Evolutionary conservation across 2,329 filamentous ascomycete species (phyloP), one percentile per base, ranked within the genome.

Genomic region (Colletotrichum musicola): DNA sequence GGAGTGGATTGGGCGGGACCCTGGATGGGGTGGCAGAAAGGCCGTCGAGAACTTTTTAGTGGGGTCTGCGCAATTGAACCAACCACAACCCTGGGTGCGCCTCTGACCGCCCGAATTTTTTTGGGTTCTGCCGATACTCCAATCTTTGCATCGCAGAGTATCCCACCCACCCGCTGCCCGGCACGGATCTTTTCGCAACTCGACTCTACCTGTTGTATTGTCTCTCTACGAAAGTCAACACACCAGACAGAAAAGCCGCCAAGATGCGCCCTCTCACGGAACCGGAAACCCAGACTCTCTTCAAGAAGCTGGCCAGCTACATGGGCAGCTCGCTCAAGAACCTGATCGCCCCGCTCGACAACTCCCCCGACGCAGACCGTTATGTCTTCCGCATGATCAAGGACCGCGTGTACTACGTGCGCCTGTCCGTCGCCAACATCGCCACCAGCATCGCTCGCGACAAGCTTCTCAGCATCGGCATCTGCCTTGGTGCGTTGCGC

Each of bases 301-400:
- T 98, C 81, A 89, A 91, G 74, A 97, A 98, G 85, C 89, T 99
- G 47, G 96, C 96, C 67, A 93, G 94, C 80, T 99, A 98, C 85
- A 96, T 93, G 25, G 94, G 95, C 73, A 89, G 88, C 75, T 95
- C 93, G 18, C 88, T 98, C 74, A 95, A 94, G 81, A 90, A 94
- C 80, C 88, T 98, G 73, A 94, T 95, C 74, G 89, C 91, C 55
- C 91, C 92, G 10, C 84, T 92, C 70, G 88, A 91, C 76, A 86
- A 90, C 81, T 88, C 87, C 49, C 85, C 87, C 75, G 88, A 90
- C 70, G 85, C 87, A 73, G 93, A 96, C 80, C 90, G 93, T 76
- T 92, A 93, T 81, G 93, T 97, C 71, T 97, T 98, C 81, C 92
- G 94, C 64, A 85, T 97, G 62, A 69, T 69, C 51, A 62, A 56